Conservation (phyloP, 176 grass and related monocot species). For the Oropetium thomaeum region DNA sequence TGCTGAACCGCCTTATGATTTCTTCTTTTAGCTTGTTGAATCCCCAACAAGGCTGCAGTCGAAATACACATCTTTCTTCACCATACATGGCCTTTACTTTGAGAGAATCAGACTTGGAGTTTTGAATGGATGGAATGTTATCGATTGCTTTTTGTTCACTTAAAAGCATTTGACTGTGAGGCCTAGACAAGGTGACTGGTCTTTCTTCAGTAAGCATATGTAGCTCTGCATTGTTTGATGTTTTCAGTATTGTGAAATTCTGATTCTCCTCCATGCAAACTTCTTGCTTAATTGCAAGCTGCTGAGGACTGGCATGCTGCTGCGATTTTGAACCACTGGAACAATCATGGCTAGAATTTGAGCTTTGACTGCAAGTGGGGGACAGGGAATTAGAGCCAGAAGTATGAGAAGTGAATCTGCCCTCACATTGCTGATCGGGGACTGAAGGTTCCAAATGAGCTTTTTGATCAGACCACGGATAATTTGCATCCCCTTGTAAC, state of each 20-base stretch:
- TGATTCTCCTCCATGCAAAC: slow-evolving; percentile 58
- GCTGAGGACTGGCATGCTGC: slow-evolving; percentile 29
- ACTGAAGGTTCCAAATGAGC: slow-evolving; percentile 47
- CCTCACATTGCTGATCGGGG: slow-evolving; percentile 31
- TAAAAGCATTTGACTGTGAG: slow-evolving; percentile 39
- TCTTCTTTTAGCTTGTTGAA: slow-evolving; percentile 82
- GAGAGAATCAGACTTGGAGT: slow-evolving; percentile 48
- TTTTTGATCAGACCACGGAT: slow-evolving; percentile 47
- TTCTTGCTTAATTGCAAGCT: slow-evolving; percentile 54
- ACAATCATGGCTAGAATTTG: slow-evolving; percentile 64
- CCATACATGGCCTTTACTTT: slow-evolving; percentile 91
- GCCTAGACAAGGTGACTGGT: slow-evolving; percentile 21
- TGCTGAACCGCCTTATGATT: slow-evolving; percentile 61
- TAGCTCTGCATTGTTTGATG: slow-evolving; percentile 10
- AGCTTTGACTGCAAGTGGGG: slow-evolving; percentile 70
- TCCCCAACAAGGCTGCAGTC: slow-evolving; percentile 66
- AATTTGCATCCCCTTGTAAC: slow-evolving; percentile 19
- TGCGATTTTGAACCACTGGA: slow-evolving; percentile 49
- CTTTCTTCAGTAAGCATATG: slow-evolving; percentile 44
- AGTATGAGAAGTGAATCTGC: slow-evolving; percentile 46
- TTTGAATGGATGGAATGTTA: slow-evolving; percentile 31
- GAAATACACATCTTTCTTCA: slow-evolving; percentile 91
- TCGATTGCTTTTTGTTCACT: slow-evolving; percentile 38
- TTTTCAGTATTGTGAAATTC: slow-evolving; percentile 32
- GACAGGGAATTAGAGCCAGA: slow-evolving; percentile 77